These are phyloP conservation scores for Fragaria vesca DNA, from an alignment of 306 rosid genomes.

Conservation along the genomic window DNA sequence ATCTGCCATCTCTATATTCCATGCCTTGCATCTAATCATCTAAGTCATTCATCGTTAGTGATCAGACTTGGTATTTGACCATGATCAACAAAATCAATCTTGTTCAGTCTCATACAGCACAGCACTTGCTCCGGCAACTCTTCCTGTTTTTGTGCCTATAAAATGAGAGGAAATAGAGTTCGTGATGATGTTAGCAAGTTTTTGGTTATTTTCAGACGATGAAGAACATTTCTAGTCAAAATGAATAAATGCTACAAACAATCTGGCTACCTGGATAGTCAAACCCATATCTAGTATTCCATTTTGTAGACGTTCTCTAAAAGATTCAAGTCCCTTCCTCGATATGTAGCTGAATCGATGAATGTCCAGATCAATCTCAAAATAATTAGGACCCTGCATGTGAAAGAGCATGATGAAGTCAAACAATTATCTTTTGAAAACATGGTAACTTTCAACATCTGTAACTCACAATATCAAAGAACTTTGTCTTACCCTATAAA, in stretches of 20 bases:
- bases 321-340: slow-evolving; percentile 87
- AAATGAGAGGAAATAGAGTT: background rate
- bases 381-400: slow-evolving; percentile 78
- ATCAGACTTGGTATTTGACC: slow-evolving; percentile 67
- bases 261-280: slow-evolving; percentile 70
- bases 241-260: background rate
- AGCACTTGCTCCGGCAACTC: slow-evolving; percentile 89
- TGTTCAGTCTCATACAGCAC: slow-evolving; percentile 88
- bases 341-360: slow-evolving; percentile 96
- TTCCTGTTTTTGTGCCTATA: slow-evolving; percentile 86
- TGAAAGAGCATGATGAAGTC: slow-evolving; percentile 8
- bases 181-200: too few relatives aligned
- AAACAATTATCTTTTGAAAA: background rate
- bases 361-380: slow-evolving; percentile 96
- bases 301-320: slow-evolving; percentile 70
- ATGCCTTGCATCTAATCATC: slow-evolving; percentile 16
- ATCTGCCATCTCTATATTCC: background rate
- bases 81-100: slow-evolving; percentile 69
- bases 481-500: slow-evolving; percentile 52
- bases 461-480: background rate
- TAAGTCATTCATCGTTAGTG: slow-evolving; percentile 46
- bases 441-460: background rate
- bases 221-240: background rate
- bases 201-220: background rate
- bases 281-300: slow-evolving; percentile 80